Base-by-base conservation (phyloP, 345 rosid genomes). In the Eucalyptus shirleyi region DNA sequence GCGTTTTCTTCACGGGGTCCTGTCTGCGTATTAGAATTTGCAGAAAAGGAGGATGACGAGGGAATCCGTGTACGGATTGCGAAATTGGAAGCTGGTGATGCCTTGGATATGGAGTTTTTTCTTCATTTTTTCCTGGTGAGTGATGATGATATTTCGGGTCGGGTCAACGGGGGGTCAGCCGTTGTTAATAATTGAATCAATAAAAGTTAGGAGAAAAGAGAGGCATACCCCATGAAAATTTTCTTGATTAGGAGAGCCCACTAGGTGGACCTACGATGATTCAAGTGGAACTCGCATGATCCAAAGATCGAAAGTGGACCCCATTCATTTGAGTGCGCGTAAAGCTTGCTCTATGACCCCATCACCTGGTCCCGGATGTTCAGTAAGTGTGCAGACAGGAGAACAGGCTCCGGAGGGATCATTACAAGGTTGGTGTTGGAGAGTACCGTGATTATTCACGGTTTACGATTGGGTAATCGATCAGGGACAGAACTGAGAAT, bases 81-180 rank as follows among this genome's bases (percentile, higher is more conserved):
- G 59, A 62, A 30, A 30, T 62, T 62, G 34, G 44, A 72, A 72
- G 82, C 14, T 37, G 45, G 11, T 10, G 26, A 72, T 72, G 82
- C 80, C 44, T 67, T 19, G 82, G 82, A 72, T 19, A 10, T 21
- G 82, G 26, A 72, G 10, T 72, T 72, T 69, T 72, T 17, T 8
- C 18, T n/a, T 32, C 21, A 16, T 8, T 72, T 8, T 34, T 34
- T 37, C 42, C 47, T 11, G 47, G 30, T 3, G 47, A 42, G 85
- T 40, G 85, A 23, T 77, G 85, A 12, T 23, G 53, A 42, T 12
- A 28, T 45, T 45, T 86, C 55, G 55, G 30, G 53, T 50, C 18
- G 53, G 3, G 93, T 93, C 93, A 91, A 93, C 93, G n/a, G 77
- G 88, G 88, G 87, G 94, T 94, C 92, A 91, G 91, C 62, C 85